Base-by-base conservation (phyloP, 2,329 filamentous ascomycete genomes). In the Cryphonectria nitschkei region DNA sequence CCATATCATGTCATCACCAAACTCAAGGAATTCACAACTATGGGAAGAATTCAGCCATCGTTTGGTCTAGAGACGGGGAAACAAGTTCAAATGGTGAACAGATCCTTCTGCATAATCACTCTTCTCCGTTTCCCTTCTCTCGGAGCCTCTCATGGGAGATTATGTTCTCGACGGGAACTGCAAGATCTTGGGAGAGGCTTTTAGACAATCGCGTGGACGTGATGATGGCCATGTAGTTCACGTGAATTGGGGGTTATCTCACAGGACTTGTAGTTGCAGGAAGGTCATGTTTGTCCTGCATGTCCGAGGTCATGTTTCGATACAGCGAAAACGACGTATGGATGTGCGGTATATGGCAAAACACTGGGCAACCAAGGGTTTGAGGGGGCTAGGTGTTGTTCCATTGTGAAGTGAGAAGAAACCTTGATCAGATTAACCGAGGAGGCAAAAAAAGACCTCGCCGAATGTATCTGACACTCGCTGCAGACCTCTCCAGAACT, bases 21-120 rank as follows among this genome's bases (percentile, higher is more conserved):
- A 5, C 19, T 56, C 37, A 43, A 26, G 50, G 8, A n/a, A 56
- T 6, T 32, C 22, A 14, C 32, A 32, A 29, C 5, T 5, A 60
- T 9, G 56, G 7, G 32, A 37, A 11, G n/a, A 43, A 43, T 16
- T 39, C 56, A 39, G 11, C 61, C 52, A 64, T 41, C 58, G 14
- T 29, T 29, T 43, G 32, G 64, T 50, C 67, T 46, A 46, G 43
- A 22, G 22, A 46, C 43, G 3, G 22, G 5, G 46, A 19, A 19
- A 22, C 11, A n/a, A 11, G 46, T n/a, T 32, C 11, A 65, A 6
- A 22, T 32, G 32, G 62, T 37, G 37, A 50, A 26, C 22, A 46
- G 41, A 11, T 39, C 13, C 14, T 70, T 71, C 68, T 75, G 72
- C 61, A 75, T 84, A 78, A 84, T 85, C 60, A 80, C 76, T 70